Base-by-base conservation (phyloP, 306 rosid species). In the Vigna reflexopilosa region DNA sequence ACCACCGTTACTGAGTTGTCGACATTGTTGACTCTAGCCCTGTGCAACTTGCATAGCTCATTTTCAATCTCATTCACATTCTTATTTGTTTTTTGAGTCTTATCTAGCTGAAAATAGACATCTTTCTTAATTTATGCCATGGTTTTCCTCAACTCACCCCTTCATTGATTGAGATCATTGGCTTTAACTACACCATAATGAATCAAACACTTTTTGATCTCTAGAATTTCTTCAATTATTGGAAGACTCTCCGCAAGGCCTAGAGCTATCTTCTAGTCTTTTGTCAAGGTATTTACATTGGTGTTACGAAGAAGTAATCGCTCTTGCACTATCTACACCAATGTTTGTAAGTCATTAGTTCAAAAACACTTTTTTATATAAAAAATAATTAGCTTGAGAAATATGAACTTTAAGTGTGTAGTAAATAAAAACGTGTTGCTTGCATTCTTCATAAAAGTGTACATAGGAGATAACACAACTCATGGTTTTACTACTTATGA, bases 1-100 rank as follows among this genome's bases (percentile, higher is more conserved):
- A 92, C 98, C 68, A 94, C 40, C 0, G 97, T 94, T 73, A 94
- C 96, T 3, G 98, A 88, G 86, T 94, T 92, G 34, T 93, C 87
- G 17, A 96, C 94, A 54, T 85, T 94, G 85, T 87, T 88, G 83
- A 94, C 82, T 62, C 97, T 97, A 4, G 56, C 92, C 49, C 88
- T 85, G 62, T 92, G 98, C 58, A 92, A 82, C 80, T 87, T 90
- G 4, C 85, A 86, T 6, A 94, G 85, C 82, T 90, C 95, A 36
- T 87, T 80, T 75, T 93, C 97, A 24, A 94, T 92, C 52, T 95
- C 97, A 20, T 36, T 81, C 61, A 92, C 90, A 14, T 91, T 94
- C 74, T 38, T 76, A 82, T 89, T 89, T 14, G 97, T 94, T 83
- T 87, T 89, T 47, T 97, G 88, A 58, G 97, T 72, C 85, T 94